Base-by-base conservation (phyloP, 257 asterid species). In the Paulownia fortunei region DNA sequence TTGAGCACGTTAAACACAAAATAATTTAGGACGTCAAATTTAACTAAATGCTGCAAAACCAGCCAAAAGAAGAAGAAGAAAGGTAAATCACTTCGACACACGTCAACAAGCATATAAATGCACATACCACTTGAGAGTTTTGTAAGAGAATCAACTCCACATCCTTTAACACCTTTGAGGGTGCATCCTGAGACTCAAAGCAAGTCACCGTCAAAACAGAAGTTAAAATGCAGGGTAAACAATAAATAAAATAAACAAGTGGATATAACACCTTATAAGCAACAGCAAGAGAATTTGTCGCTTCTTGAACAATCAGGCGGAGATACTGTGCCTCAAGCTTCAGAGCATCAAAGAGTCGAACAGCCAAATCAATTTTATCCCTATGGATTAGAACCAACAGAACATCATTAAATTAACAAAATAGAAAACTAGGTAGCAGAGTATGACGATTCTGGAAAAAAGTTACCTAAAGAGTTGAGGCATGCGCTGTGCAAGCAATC, bases 401-500 rank as follows among this genome's bases (percentile, higher is more conserved):
- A 73, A 67, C 41, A 66, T 75, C 79, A 81, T 16, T 32, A 54
- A 79, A 65, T 54, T n/a, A 8, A 62, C 62, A 64, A 49, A 63
- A 77, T 0, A 79, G 36, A 83, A 13, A 72, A 64, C 76, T 8
- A 24, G 74, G 42, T 27, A 76, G 64, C 68, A 61, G 32, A 63
- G 32, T 65, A n/a, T 64, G 56, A 51, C 30, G 59, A 70, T 58
- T 64, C 75, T 6, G 47, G 21, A 26, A 11, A 27, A 68, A 67
- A 18, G 26, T 49, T 85, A 93, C 99, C 98, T 91, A 78, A 91
- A 95, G 81, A 95, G 98, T 79, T 89, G 93, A 81, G 99, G 99
- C 99, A 92, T 89, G 41, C 99, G 92, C 61, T 85, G 88, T 66
- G 99, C 97, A 77, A 95, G 98, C 90, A 90, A 88, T 78, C 99